These are phyloP conservation scores for Pseudopithomyces maydicus DNA, from an alignment of 2,329 filamentous ascomycete genomes.

Conservation along the genomic window DNA sequence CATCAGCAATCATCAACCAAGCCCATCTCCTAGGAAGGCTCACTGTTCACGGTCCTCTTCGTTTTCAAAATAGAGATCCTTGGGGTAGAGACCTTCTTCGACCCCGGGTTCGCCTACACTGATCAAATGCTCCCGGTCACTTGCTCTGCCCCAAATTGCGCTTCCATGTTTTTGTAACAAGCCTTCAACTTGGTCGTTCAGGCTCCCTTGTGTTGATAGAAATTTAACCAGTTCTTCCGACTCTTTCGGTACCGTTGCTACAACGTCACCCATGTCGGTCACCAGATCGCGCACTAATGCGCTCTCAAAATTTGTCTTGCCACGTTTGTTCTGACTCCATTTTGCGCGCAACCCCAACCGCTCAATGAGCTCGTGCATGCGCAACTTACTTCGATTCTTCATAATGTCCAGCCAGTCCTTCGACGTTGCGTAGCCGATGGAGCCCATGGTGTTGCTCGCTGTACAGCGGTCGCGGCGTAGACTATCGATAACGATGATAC, in stretches of 20 bases:
- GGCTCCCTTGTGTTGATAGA: conserved; percentile 33
- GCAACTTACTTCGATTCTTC: conserved; percentile 41
- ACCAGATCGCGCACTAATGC: conserved; percentile 40
- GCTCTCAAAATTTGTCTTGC: conserved; percentile 44
- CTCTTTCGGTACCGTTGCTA: conserved; percentile 40
- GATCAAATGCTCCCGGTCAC: conserved; percentile 39
- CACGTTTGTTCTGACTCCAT: conserved; percentile 45
- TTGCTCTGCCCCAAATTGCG: conserved; percentile 38
- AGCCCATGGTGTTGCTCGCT: conserved; percentile 2
- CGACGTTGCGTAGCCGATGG: conserved; percentile 35
- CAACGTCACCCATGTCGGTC: conserved; percentile 40
- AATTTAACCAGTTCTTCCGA: conserved; percentile 36
- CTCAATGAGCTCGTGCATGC: conserved; percentile 46
- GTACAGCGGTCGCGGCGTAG: not conserved
- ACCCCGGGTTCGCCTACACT: conserved; percentile 38
- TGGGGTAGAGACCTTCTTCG: conserved; percentile 37
- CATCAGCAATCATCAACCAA: conserved; percentile 13
- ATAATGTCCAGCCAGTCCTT: conserved; percentile 46
- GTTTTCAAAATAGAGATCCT: conserved; percentile 38
- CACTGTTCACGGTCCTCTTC: conserved; percentile 38
- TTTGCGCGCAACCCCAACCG: conserved; percentile 40
- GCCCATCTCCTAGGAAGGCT: conserved; percentile 10
- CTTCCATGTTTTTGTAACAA: conserved; percentile 39
- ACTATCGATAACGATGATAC: not conserved
- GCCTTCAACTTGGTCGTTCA: conserved; percentile 35